Conservation (phyloP, 1,284 basidiomycete genomes). For the Ustilago curta region DNA sequence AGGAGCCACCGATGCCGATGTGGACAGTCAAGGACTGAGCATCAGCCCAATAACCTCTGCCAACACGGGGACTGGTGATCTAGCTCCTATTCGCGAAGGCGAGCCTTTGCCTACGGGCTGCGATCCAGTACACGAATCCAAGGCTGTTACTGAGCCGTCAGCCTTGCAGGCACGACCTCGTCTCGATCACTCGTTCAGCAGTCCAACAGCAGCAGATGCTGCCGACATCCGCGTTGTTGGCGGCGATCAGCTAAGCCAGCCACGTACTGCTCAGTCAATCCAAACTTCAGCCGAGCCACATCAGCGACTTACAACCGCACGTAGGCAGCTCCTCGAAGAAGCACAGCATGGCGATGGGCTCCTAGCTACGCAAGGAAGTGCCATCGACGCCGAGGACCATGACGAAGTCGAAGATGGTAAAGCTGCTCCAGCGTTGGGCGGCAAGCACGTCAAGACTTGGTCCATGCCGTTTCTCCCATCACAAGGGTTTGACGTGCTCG, state of each 20-base stretch:
- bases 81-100: slow-evolving; percentile 20
- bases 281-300: slow-evolving; percentile 4
- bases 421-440: background rate
- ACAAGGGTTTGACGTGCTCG: slow-evolving; percentile 26
- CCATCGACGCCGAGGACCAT: slow-evolving; percentile 9
- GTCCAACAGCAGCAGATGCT: slow-evolving; percentile 12
- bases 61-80: slow-evolving; percentile 1
- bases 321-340: slow-evolving; percentile 19
- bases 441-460: slow-evolving; percentile 31
- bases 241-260: slow-evolving; percentile 4
- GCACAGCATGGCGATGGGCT: slow-evolving; percentile 10
- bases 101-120: slow-evolving; percentile 9
- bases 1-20: background rate
- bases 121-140: background rate
- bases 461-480: slow-evolving; percentile 40
- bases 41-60: slow-evolving; percentile 12
- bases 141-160: background rate
- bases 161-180: slow-evolving; percentile 4
- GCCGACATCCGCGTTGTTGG: background rate
- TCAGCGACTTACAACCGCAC: slow-evolving; percentile 14
- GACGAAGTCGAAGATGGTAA: background rate
- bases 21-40: background rate
- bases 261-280: background rate
- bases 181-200: slow-evolving; percentile 24
- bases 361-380: slow-evolving; percentile 18